These are phyloP conservation scores for Calocera cornea DNA, from an alignment of 768 basidiomycete genomes.

Conservation along the genomic window DNA sequence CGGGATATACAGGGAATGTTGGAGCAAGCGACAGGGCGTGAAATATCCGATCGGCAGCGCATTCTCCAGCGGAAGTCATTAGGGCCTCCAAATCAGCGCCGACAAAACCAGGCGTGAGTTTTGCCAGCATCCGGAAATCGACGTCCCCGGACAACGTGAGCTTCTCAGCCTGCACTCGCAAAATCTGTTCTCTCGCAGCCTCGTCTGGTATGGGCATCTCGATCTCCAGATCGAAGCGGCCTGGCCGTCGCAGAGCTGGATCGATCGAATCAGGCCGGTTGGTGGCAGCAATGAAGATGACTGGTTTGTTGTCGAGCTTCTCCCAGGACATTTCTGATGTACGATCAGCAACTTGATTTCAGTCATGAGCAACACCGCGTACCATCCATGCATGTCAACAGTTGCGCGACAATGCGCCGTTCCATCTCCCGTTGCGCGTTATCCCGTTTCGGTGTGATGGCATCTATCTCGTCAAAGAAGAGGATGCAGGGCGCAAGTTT, in stretches of 20 bases:
- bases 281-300: slow-evolving; percentile 91
- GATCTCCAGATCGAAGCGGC: slow-evolving; percentile 94
- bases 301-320: slow-evolving; percentile 80
- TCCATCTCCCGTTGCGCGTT: slow-evolving; percentile 99
- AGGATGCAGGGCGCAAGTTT: slow-evolving; percentile 81
- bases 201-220: slow-evolving; percentile 95
- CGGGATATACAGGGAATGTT: slow-evolving; percentile 36
- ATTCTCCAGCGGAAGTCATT: slow-evolving; percentile 85
- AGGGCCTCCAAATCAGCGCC: slow-evolving; percentile 87
- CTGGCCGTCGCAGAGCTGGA: slow-evolving; percentile 81
- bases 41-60: slow-evolving; percentile 94
- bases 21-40: slow-evolving; percentile 54
- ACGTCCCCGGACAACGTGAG: slow-evolving; percentile 79
- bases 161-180: slow-evolving; percentile 71
- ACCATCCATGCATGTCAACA: slow-evolving; percentile 99
- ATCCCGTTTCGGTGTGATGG: slow-evolving; percentile 93
- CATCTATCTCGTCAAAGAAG: slow-evolving; percentile 97
- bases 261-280: slow-evolving; percentile 93
- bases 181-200: slow-evolving; percentile 80
- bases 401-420: slow-evolving; percentile 89
- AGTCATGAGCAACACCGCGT: slow-evolving; percentile 16
- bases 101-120: slow-evolving; percentile 92
- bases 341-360: not conserved
- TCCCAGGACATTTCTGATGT: slow-evolving; percentile 82
- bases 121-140: slow-evolving; percentile 72